These are phyloP conservation scores for Eucalyptus sideroxylon DNA, from an alignment of 345 rosid species.

Conservation along the genomic window DNA sequence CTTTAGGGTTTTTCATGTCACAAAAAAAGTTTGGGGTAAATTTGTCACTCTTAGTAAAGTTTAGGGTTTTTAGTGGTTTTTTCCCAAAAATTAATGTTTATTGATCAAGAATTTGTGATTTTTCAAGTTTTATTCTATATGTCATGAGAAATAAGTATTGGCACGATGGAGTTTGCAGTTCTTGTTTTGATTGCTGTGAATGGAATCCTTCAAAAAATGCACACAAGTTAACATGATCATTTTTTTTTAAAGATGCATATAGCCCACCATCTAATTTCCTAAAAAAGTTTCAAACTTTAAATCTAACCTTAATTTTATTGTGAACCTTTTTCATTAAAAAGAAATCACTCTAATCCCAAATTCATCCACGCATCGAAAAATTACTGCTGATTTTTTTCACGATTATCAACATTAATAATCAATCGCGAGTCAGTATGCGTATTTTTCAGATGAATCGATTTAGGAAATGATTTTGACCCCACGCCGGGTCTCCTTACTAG, in stretches of 20 bases:
- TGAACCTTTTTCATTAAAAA: no score
- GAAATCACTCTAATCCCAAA: neutral
- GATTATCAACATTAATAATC: neutral
- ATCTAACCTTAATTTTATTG: fast-evolving
- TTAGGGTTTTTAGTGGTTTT: no score
- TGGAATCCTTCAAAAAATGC: neutral
- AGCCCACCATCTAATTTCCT: neutral
- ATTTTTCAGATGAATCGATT: neutral
- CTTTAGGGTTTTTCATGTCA: no score
- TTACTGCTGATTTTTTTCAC: no score
- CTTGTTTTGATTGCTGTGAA: neutral
- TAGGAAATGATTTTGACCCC: neutral
- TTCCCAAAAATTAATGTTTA: neutral
- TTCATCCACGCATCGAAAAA: no score
- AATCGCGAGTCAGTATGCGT: neutral
- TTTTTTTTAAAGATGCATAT: no score
- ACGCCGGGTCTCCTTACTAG: neutral
- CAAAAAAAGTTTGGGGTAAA: no score
- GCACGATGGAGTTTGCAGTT: neutral
- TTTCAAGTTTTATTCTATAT: neutral
- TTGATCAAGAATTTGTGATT: neutral
- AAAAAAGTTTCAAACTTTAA: no score
- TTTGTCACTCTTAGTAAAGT: no score
- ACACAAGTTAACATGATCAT: no score
- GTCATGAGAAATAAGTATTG: neutral